Conservation (phyloP, 208 protist genomes). For the Acanthamoeba triangularis region DNA sequence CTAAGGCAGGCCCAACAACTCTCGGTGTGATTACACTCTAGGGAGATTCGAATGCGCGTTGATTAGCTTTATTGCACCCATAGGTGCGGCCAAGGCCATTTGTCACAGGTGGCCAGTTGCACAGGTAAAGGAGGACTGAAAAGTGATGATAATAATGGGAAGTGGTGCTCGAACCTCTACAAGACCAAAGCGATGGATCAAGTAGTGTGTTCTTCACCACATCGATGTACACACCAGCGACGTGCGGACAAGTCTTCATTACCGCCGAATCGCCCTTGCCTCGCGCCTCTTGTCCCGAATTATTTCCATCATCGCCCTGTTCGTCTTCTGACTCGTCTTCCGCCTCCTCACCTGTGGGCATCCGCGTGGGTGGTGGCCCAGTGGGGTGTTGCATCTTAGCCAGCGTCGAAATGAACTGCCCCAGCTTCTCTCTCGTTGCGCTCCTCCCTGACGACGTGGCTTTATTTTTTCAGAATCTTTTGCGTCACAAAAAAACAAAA, state of each 20-base stretch:
- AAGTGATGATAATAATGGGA: conserved; percentile 22
- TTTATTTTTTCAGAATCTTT: too few relatives aligned
- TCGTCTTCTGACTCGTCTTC: neutral
- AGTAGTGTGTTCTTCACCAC: conserved; percentile 15
- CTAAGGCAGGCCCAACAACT: conserved; percentile 69
- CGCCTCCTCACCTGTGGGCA: neutral
- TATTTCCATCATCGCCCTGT: neutral
- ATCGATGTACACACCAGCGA: conserved; percentile 17
- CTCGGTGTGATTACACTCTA: conserved; percentile 73
- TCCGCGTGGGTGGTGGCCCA: neutral
- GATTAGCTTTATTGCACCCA: neutral
- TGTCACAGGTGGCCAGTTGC: neutral
- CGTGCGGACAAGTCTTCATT: conserved; percentile 30
- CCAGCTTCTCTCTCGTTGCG: too few relatives aligned
- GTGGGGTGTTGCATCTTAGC: neutral
- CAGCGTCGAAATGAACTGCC: neutral
- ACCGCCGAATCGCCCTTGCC: neutral
- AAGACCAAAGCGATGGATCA: conserved; percentile 70
- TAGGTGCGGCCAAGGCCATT: neutral
- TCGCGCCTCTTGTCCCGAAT: neutral
- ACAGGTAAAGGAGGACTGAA: neutral
- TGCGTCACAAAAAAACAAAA: too few relatives aligned
- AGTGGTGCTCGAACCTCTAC: conserved; percentile 37
- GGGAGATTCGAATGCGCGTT: neutral
- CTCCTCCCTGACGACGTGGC: neutral